These are phyloP conservation scores for Carallia brachiata DNA, from an alignment of 345 rosid genomes.

Conservation along the genomic window DNA sequence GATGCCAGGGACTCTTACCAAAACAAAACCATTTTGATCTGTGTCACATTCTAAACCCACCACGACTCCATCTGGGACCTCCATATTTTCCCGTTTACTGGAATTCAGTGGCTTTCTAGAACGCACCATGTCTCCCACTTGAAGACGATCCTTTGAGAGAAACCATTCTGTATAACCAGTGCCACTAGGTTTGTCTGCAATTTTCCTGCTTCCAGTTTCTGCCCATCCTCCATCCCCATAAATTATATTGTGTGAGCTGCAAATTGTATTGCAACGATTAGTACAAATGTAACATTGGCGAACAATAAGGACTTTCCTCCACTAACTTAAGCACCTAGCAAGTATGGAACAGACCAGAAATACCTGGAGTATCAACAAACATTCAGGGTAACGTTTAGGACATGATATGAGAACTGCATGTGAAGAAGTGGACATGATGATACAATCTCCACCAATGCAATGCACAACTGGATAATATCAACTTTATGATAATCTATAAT, in stretches of 20 bases:
- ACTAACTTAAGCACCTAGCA: constrained; percentile 7
- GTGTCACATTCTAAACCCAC: constrained; percentile 64
- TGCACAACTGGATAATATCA: no score
- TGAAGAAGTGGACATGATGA: background rate
- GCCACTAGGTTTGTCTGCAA: constrained; percentile 34
- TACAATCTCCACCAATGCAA: constrained; percentile 1
- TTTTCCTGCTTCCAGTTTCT: constrained; percentile 36
- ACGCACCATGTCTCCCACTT: constrained; percentile 74
- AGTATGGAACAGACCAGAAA: background rate
- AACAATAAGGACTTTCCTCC: background rate
- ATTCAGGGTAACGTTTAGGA: background rate
- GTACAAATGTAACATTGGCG: background rate
- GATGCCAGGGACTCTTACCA: constrained; percentile 83
- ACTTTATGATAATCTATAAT: no score
- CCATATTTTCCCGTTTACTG: constrained; percentile 62
- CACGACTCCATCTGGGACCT: constrained; percentile 75
- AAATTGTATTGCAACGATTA: constrained; percentile 16
- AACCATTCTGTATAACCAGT: constrained; percentile 76
- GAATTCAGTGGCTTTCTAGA: constrained; percentile 76
- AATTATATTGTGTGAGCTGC: constrained; percentile 62
- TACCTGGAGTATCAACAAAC: no score
- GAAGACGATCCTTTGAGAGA: constrained; percentile 69
- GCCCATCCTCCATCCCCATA: constrained; percentile 53
- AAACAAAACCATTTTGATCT: constrained; percentile 58
- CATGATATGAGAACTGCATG: background rate